Evolutionary conservation across 352 stramenopile genomes (phyloP), one percentile per base, ranked within the genome.

Genomic region (Phytophthora brassicae): DNA sequence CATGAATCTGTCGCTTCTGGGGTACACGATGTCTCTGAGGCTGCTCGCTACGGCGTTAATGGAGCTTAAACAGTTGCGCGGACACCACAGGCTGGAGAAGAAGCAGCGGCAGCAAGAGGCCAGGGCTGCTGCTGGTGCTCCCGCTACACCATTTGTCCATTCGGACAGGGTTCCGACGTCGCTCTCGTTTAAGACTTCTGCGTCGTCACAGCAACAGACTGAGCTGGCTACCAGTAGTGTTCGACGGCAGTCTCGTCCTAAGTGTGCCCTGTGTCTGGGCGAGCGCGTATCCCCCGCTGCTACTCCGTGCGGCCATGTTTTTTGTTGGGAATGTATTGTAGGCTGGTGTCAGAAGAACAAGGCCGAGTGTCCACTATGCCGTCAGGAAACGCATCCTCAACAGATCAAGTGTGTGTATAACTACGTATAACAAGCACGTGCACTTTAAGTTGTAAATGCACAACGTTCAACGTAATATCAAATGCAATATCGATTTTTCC

Each of bases 271-370:
- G 22, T 97, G 90, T 66, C 79, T 97, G 16, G 81, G 82, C 6
- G 77, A 89, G 42, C 85, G 88, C 50, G 74, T 79, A 57, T 75
- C 84, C 14, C 82, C 88, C 9, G 78, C 87, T 12, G 84, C 81
- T 11, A 97, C 90, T 16, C 90, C 88, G 0, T 97, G 90, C 43
- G 90, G 90, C 23, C 90, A 97, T 60, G 75, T 97, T 24, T 97
- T 97, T 74, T 97, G 90, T 66, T 97, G 90, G 90, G 86, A 96
- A 22, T 97, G 90, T 53, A 95, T 97, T 58, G 84, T 97, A n/a
- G 86, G 88, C 12, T 97, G 90, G 90, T 96, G 90, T 60, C 86
- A 96, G 53, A 96, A 94, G 60, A 93, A 95, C 74, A 94, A 96
- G 53, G 77, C 87, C 33, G 88, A 97, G 64, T 97, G 90, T 57